Evolutionary conservation across 2,329 filamentous ascomycete species (phyloP).

Genomic region (Ambrosiella xylebori): DNA sequence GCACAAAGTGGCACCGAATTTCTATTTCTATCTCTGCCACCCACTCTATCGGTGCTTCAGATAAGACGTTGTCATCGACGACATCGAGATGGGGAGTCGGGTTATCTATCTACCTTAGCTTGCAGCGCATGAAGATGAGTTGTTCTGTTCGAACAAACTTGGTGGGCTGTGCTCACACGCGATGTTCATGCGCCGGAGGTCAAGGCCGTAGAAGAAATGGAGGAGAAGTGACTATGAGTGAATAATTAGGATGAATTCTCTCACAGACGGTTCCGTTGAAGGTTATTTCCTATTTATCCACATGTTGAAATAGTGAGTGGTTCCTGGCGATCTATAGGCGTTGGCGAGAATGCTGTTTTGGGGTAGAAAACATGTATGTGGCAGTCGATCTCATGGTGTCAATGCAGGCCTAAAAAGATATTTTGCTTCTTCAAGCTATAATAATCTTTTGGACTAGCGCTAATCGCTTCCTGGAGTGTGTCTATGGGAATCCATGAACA

Average conservation of each 20-base stretch:
- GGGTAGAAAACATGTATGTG: background rate
- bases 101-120: background rate
- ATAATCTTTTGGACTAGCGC: background rate
- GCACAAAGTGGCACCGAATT: background rate
- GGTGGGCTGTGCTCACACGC: background rate
- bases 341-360: background rate
- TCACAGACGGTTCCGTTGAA: background rate
- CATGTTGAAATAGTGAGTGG: background rate
- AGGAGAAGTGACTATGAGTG: background rate
- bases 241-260: background rate
- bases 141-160: background rate
- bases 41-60: background rate
- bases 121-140: background rate
- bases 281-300: background rate
- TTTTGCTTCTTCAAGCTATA: background rate
- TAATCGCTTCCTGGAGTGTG: background rate
- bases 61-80: background rate
- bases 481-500: background rate
- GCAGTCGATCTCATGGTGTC: background rate
- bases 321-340: background rate
- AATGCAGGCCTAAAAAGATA: background rate
- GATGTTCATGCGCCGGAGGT: background rate
- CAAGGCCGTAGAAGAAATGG: background rate
- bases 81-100: too few relatives aligned
- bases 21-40: constrained; percentile 12